Evolutionary conservation across 1,284 basidiomycete genomes (phyloP), one percentile per base, ranked within the genome.

Genomic region (Sanghuangporus sanghuang): DNA sequence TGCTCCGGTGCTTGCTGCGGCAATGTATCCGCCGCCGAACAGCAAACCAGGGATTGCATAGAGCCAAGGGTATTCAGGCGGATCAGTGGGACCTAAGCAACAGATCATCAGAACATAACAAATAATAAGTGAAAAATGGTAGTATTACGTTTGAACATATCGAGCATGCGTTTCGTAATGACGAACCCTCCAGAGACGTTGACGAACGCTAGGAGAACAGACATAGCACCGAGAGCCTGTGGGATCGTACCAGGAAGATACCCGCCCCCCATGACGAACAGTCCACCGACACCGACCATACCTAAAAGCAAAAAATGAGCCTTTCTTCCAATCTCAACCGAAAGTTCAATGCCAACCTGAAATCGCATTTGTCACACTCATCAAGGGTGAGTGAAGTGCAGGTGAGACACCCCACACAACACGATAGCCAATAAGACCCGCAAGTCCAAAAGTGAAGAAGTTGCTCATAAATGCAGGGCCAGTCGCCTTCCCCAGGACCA

Each of bases 341-440:
- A n/a, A n/a, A n/a, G 46, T 18, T 35, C 48, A 48, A 42, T 12
- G 64, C 69, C 56, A 48, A 75, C 89, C 89, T 18, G 89, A 91
- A 57, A 91, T 90, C 0, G 89, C 89, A 68, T 92, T 92, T 6
- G 90, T 92, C 8, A 92, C 90, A n/a, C 87, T 89, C 90, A 92
- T 92, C 62, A 90, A 76, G 18, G 89, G 90, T 27, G 87, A 93
- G 73, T 94, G 92, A 63, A 94, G 74, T 11, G 92, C 92, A 35
- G 92, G 92, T 23, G 88, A 83, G 53, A 94, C 92, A 67, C 89
- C 90, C 92, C 92, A 94, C 11, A 94, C 87, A 1, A 93, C 91
- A 67, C 90, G 86, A 73, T 93, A 94, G 18, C 92, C 92, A 65
- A 93, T 89, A 57, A 94, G 73, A 46, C 90, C 87, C 49, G 90